Evolutionary conservation across 2,329 filamentous ascomycete species (phyloP), one percentile per base, ranked within the genome.

Genomic region (Monosporascus ibericus): DNA sequence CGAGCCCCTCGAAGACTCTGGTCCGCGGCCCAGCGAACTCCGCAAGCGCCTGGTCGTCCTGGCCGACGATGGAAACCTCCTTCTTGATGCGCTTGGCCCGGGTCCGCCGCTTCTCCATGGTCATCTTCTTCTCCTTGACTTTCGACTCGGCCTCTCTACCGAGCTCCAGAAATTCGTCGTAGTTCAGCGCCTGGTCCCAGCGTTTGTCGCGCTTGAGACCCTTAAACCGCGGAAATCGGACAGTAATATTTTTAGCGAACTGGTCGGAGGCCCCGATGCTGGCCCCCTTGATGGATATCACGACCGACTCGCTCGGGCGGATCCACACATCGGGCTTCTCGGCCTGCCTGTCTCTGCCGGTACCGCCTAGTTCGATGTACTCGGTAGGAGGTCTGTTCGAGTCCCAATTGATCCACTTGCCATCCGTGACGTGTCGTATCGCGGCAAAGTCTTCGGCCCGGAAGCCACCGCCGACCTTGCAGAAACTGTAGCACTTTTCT

Each of bases 401-500:
- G 67, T 96, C 86, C 90, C 91, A 99, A 34, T 88, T 81, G 14
- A 80, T 78, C 94, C 94, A 99, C 68, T 96, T 96, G 5, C 88
- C 91, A 53, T 96, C 88, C 0, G 92, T 97, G 24, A 84, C 79
- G 63, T 95, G 90, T 5, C 84, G 79, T 46, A 99, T 86, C 52
- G 87, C 83, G 0, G 87, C 84, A 66, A 96, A 97, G 64, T 99
- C 94, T 49, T 88, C 83, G 1, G 84, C 86, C 15, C 82, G 85
- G 67, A 97, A 92, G 0, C 94, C 94, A 50, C 94, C 94, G n/a
- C 94, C 94, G 17, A 99, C 94, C 69, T 94, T 96, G 78, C 92
- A 95, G 72, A 99, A 96, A n/a, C 91, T 96, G 62, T 85, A 88
- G 64, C 85, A 95, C 68, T 90, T 91, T 70, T 89, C 86, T 0